Conservation (phyloP, 495 filamentous ascomycete genomes). For the Hypoxylon lienhwacheense region DNA sequence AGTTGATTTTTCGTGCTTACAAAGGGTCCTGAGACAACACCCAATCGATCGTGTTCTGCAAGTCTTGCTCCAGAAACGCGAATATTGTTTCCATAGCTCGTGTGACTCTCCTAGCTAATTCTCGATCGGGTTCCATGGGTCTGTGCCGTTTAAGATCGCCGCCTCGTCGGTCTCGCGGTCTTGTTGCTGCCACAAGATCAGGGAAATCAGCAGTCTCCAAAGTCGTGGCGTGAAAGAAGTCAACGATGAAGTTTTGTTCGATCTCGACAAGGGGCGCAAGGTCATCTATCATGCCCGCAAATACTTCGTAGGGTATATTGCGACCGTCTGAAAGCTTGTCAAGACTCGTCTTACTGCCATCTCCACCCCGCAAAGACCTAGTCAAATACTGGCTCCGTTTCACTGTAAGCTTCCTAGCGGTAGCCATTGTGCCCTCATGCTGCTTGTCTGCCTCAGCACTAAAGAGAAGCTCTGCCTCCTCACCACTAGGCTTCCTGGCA, state of each 20-base stretch:
- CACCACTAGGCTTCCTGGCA: constrained; percentile 73
- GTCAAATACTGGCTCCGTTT: constrained; percentile 80
- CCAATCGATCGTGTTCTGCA: constrained; percentile 86
- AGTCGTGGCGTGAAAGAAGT: constrained; percentile 89
- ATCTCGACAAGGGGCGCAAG: constrained; percentile 75
- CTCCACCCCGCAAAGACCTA: constrained; percentile 73
- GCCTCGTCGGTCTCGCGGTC: constrained; percentile 66
- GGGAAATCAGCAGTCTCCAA: constrained; percentile 75
- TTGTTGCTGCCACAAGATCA: constrained; percentile 67
- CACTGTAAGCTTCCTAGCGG: constrained; percentile 88
- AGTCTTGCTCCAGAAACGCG: constrained; percentile 73
- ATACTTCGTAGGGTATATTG: constrained; percentile 78
- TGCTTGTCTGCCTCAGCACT: constrained; percentile 84
- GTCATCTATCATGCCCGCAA: constrained; percentile 76
- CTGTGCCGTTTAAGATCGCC: constrained; percentile 70
- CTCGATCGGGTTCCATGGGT: constrained; percentile 80
- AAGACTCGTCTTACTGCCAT: constrained; percentile 56
- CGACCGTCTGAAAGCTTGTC: constrained; percentile 69
- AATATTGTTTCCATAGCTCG: constrained; percentile 87
- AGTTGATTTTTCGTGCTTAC: constrained; percentile 52
- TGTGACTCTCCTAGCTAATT: constrained; percentile 74
- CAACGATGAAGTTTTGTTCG: constrained; percentile 92
- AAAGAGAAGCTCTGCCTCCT: constrained; percentile 87
- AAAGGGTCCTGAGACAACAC: constrained; percentile 75
- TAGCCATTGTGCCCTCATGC: constrained; percentile 69